Conservation (phyloP, 352 stramenopile genomes). For the Phytophthora ramorum region DNA sequence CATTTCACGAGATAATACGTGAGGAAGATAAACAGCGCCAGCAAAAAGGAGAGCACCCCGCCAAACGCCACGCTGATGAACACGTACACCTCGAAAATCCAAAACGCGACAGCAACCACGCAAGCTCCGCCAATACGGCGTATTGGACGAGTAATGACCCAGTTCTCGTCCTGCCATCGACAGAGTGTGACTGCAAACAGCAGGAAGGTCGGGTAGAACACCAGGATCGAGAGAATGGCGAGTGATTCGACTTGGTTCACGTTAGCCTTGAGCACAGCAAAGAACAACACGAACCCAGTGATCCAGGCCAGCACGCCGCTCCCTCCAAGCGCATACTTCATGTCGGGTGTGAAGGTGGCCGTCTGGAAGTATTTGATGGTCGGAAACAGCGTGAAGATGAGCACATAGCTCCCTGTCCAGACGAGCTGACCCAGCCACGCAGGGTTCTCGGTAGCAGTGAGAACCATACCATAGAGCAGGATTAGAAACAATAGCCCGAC, state of each 20-base stretch:
- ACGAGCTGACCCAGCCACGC: slow-evolving; percentile 77
- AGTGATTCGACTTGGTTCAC: slow-evolving; percentile 82
- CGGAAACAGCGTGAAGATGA: slow-evolving; percentile 75
- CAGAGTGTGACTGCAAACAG: slow-evolving; percentile 73
- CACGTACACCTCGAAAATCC: slow-evolving; percentile 84
- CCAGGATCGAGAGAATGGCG: slow-evolving; percentile 71
- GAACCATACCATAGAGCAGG: slow-evolving; percentile 72
- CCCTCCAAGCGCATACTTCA: slow-evolving; percentile 52
- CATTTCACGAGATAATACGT: slow-evolving; percentile 85
- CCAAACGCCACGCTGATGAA: slow-evolving; percentile 66
- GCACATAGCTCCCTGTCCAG: slow-evolving; percentile 67
- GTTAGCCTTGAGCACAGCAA: slow-evolving; percentile 56
- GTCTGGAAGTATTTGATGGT: slow-evolving; percentile 87
- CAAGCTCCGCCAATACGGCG: slow-evolving; percentile 34
- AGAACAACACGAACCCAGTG: slow-evolving; percentile 77
- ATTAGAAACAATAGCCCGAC: slow-evolving; percentile 55
- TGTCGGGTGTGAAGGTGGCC: slow-evolving; percentile 59
- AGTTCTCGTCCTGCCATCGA: slow-evolving; percentile 84
- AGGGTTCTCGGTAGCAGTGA: slow-evolving; percentile 71
- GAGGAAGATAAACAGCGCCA: slow-evolving; percentile 73
- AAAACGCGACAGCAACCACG: slow-evolving; percentile 51
- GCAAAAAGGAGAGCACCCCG: slow-evolving; percentile 61
- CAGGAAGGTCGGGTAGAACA: slow-evolving; percentile 86
- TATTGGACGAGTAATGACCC: slow-evolving; percentile 58
- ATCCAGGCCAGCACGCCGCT: slow-evolving; percentile 76